Percentiles rank a stretch among this genome's conserved stretches.
Conservation (phyloP, 306 rosid genomes). For the Benincasa hispida region DNA sequence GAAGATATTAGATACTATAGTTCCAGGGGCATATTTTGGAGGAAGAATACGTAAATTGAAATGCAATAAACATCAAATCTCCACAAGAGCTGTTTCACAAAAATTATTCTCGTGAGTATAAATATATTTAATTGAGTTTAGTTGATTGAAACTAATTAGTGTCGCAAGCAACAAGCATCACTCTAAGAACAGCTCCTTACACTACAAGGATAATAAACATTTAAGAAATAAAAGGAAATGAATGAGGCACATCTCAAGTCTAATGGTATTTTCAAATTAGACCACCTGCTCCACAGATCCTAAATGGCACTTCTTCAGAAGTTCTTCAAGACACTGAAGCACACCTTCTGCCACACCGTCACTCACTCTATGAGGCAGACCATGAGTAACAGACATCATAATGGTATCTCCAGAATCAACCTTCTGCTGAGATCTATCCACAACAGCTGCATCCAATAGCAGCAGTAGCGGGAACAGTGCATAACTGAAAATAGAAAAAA, state of each 20-base stretch:
- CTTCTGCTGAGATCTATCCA: conserved; percentile 48
- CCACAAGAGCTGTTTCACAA: neutral
- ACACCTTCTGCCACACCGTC: conserved; percentile 84
- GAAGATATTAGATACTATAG: neutral
- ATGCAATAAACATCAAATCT: neutral
- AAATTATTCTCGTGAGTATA: neutral
- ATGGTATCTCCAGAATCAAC: conserved; percentile 37
- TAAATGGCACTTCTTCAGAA: conserved; percentile 62
- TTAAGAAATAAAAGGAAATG: neutral
- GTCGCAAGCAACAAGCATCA: neutral
- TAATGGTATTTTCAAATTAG: conserved; percentile 6
- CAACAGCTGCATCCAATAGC: conserved; percentile 66
- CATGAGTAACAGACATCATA: conserved; percentile 10
- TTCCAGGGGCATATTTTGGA: neutral
- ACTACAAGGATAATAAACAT: neutral
- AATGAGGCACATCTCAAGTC: neutral
- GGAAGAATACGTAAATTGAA: neutral
- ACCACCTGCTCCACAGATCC: conserved; percentile 81
- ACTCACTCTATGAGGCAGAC: conserved; percentile 34
- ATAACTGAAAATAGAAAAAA: conserved; percentile 37
- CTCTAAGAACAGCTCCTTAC: neutral
- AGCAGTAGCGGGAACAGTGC: conserved; percentile 71
- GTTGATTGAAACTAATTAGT: neutral
- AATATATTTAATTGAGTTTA: neutral
- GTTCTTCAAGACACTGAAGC: conserved; percentile 70